Evolutionary conservation across 2,329 filamentous ascomycete genomes (phyloP), one percentile per base, ranked within the genome.

Genomic region (Trichoderma sp.): DNA sequence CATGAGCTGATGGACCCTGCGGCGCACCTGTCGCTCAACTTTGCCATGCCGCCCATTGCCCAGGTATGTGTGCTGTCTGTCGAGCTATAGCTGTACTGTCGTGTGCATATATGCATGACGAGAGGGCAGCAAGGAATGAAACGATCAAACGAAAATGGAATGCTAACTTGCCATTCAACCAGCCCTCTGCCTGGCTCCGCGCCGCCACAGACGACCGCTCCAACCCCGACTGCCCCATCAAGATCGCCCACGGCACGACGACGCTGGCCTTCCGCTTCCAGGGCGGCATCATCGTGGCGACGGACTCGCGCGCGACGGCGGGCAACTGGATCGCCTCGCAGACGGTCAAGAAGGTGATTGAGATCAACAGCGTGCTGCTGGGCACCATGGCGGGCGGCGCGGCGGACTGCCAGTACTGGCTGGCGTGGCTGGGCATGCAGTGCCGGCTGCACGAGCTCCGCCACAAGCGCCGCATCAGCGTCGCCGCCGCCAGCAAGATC

Each of bases 281-380:
- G 82, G 93, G 93, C 74, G 95, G 95, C 76, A 98, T 99, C 81
- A 96, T 99, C 76, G 94, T 99, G 60, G 94, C 94, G 63, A 99
- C 95, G 66, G 95, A 99, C 82, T 99, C 95, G 67, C 89, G 95
- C 81, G 95, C 95, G 67, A 97, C 95, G 55, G 94, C 95, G 34
- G 95, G 95, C 74, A 96, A 95, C 86, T 99, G 95, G 95, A 99
- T 99, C 80, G 95, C 95, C 71, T 96, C 92, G 81, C 95, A 99
- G 85, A 99, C 95, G 62, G 95, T 99, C 76, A 99, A 99, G 88
- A 99, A 99, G 86, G 95, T 99, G 72, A 98, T 99, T 76, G 93
- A 97, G 85, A 97, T 97, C 84, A 97, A 97, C 83, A 92, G 85
- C 80, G 90, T 90, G 79, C 85, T 99, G 79, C 82, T 99, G 74